Base-by-base conservation (phyloP, 352 stramenopile genomes). In the Pythium phragmiticola region DNA sequence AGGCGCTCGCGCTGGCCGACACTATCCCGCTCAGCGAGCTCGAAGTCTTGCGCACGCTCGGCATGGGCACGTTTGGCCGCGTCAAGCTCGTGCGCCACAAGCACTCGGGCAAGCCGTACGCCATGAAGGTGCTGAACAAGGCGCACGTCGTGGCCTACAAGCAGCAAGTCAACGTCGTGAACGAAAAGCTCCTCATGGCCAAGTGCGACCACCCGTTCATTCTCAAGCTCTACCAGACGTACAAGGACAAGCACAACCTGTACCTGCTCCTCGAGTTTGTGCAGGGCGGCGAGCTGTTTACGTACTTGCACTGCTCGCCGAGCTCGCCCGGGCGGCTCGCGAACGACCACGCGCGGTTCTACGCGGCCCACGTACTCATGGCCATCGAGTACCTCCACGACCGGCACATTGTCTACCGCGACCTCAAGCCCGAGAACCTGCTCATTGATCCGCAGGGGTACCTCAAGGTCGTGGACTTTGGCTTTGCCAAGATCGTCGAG, bases 241-340 rank as follows among this genome's bases (percentile, higher is more conserved):
- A 97, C 72, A 87, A 98, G 72, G 96, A 98, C 65, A 72, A 89
- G 53, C 88, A 98, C 68, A 87, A 97, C 69, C 77, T 99, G 41
- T 99, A 98, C 78, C 98, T 99, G 95, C 81, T 99, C 23, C 93
- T 99, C 51, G 96, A 99, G 69, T 85, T 99, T 26, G 90, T 99
- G 5, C 95, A 99, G 63, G 97, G 97, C 41, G 97, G 97, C 46
- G 97, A 99, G 63, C 78, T 99, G 11, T 89, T 86, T 60, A 82
- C 88, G 53, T 95, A 98, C 55, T 84, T 99, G 61, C 82, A 91
- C 68, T 86, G 80, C 72, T 82, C 74, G 26, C 77, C 80, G 0
- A 75, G 72, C n/a, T 78, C 78, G 2, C 68, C 73, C 1, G 78
- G 78, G 0, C 69, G 73, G 0, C 68, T 93, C 39, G 63, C 72